Evolutionary conservation across 192 early-diverging fungal genomes (phyloP).

Genomic region (Fimicolochytrium jonesii): DNA sequence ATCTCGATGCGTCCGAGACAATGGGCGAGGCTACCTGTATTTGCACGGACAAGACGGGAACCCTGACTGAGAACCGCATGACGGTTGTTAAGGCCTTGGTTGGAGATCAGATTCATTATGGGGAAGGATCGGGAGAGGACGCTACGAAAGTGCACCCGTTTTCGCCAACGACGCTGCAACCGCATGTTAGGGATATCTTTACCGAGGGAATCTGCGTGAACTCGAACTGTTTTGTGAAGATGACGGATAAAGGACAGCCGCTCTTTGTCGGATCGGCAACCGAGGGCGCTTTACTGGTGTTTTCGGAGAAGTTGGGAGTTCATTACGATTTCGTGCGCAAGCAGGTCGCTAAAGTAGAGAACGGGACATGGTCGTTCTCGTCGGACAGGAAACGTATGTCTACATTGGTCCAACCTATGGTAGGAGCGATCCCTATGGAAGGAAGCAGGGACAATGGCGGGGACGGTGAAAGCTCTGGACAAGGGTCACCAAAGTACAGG

Average conservation of each 20-base stretch:
- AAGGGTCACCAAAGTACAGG: conserved; percentile 27
- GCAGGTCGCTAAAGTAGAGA: conserved; percentile 37
- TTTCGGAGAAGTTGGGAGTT: conserved; percentile 42
- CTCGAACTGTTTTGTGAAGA: conserved; percentile 56
- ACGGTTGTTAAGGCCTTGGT: conserved; percentile 50
- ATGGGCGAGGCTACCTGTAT: conserved; percentile 63
- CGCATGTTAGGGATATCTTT: conserved; percentile 31
- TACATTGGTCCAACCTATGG: conserved; percentile 36
- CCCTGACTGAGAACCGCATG: conserved; percentile 61
- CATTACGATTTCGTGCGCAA: conserved; percentile 41
- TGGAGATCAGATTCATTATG: conserved; percentile 41
- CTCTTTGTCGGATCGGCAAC: conserved; percentile 57
- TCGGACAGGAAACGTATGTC: conserved; percentile 57
- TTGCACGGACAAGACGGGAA: conserved; percentile 63
- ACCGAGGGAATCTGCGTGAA: conserved; percentile 48
- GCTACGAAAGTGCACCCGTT: conserved; percentile 31
- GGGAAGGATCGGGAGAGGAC: conserved; percentile 51
- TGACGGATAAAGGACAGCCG: conserved; percentile 33
- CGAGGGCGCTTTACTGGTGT: conserved; percentile 54
- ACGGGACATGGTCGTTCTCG: conserved; percentile 55
- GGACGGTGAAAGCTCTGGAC: background rate
- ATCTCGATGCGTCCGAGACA: conserved; percentile 58
- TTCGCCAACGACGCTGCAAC: conserved; percentile 29
- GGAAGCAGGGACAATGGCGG: too few relatives aligned
- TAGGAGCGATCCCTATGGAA: background rate